Percentiles rank a stretch among this genome's conserved stretches.
phyloP scores from a whole-genome alignment of 176 grass and related monocot genomes.

The Musa beccarii region DNA sequence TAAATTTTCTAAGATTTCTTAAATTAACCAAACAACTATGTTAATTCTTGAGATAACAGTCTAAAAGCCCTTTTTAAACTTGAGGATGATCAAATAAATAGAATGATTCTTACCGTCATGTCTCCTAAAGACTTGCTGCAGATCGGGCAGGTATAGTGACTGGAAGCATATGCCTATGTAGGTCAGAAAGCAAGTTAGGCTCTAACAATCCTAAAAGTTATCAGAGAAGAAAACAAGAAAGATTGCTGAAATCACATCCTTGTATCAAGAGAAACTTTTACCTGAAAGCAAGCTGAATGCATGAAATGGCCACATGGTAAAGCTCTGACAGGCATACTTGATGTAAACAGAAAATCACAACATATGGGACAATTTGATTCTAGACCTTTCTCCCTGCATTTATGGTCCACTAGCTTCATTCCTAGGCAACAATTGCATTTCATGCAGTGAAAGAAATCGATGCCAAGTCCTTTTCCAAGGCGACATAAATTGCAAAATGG shows the following conservation, averaged over 20 bases:
- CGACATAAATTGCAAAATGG: conserved; percentile 89
- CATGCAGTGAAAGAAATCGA: conserved; percentile 91
- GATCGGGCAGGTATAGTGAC: background rate
- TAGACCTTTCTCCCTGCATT: conserved; percentile 62
- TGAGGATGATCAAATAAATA: background rate
- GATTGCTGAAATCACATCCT: background rate
- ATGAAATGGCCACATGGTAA: conserved; percentile 87
- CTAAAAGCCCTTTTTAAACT: background rate
- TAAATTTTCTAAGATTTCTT: background rate
- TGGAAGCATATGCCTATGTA: background rate
- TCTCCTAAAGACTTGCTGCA: background rate
- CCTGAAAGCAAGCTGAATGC: conserved; percentile 89
- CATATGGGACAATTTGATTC: conserved; percentile 87
- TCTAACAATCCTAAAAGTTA: background rate
- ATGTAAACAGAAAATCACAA: conserved; percentile 68
- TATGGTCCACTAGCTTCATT: conserved; percentile 59
- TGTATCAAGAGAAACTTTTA: conserved; percentile 13
- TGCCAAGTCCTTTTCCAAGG: conserved; percentile 61
- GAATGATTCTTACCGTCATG: background rate
- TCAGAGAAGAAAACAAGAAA: background rate
- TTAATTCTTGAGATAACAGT: background rate
- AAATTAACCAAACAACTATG: background rate
- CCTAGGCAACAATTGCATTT: conserved; percentile 88
- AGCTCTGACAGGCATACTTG: conserved; percentile 54
- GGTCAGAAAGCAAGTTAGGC: background rate